A percentile compares a stretch with the other conserved stretches of the same genome.
Evolutionary conservation across 225 moss, liverwort and hornwort genomes (phyloP).

Genomic region (Takakia lepidozioides): DNA sequence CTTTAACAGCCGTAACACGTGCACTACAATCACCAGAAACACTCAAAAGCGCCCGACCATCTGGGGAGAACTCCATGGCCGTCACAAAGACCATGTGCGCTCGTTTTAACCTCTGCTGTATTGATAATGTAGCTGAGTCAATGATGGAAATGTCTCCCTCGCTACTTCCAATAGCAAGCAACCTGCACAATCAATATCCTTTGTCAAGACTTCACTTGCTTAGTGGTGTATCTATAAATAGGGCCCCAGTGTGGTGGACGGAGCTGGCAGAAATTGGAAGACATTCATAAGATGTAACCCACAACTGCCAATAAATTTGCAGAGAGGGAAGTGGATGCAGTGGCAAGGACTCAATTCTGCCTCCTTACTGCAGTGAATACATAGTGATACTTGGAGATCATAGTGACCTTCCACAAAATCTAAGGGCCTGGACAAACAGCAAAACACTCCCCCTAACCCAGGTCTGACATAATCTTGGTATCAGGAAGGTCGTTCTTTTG

Average conservation of each 20-base stretch:
- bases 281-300: background rate
- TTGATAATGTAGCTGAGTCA: constrained; percentile 45
- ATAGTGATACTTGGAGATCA: too few species aligned
- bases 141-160: constrained; percentile 76
- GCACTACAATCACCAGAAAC: constrained; percentile 97
- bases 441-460: too few species aligned
- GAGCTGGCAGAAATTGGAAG: background rate
- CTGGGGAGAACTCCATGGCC: constrained; percentile 80
- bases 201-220: background rate
- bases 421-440: too few species aligned
- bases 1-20: constrained; percentile 57
- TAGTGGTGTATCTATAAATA: too few species aligned
- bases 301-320: background rate
- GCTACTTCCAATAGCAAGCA: constrained; percentile 61
- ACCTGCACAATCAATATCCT: constrained; percentile 13
- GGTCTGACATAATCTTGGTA: too few species aligned
- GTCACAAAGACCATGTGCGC: constrained; percentile 98
- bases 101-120: constrained; percentile 57
- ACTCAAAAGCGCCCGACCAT: constrained; percentile 69
- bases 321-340: too few species aligned
- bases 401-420: too few species aligned
- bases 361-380: background rate
- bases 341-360: background rate
- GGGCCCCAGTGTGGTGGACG: too few species aligned
- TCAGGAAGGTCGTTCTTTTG: too few species aligned